These are phyloP conservation scores for Wickerhamomyces silvicola DNA, from an alignment of 805 yeast species.

Conservation along the genomic window DNA sequence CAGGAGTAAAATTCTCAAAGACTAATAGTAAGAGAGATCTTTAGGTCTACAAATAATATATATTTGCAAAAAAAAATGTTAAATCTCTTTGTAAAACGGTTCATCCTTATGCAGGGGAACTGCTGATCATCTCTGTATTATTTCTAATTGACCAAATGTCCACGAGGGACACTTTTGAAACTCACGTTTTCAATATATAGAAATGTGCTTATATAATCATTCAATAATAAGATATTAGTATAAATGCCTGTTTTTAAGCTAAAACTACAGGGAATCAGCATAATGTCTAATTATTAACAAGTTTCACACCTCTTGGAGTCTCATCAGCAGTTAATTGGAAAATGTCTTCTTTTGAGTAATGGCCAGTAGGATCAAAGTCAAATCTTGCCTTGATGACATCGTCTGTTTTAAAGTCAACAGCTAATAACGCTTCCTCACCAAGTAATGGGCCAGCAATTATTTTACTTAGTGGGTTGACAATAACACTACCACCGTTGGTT, in stretches of 20 bases:
- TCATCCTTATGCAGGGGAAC: conserved; percentile 99
- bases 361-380: conserved; percentile 38
- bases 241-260: too few species aligned
- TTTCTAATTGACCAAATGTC: conserved; percentile 99
- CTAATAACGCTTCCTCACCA: conserved; percentile 34
- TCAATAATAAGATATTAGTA: too few species aligned
- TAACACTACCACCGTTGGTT: conserved; percentile 36
- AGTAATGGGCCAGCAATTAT: conserved; percentile 36
- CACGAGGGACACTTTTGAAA: conserved; percentile 63
- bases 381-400: conserved; percentile 32
- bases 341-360: conserved; percentile 37
- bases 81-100: conserved; percentile 99
- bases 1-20: too few species aligned
- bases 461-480: conserved; percentile 37
- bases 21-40: too few species aligned
- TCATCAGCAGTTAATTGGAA: conserved; percentile 37
- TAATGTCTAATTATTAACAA: conserved; percentile 6
- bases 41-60: background rate
- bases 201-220: too few species aligned
- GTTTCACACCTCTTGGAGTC: conserved; percentile 19
- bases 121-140: conserved; percentile 99
- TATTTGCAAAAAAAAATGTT: conserved; percentile 19
- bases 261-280: too few species aligned
- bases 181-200: too few species aligned
- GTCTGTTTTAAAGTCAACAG: conserved; percentile 35